Evolutionary conservation across 2,329 filamentous ascomycete genomes (phyloP).

Genomic region (Acrocalymma vagum): DNA sequence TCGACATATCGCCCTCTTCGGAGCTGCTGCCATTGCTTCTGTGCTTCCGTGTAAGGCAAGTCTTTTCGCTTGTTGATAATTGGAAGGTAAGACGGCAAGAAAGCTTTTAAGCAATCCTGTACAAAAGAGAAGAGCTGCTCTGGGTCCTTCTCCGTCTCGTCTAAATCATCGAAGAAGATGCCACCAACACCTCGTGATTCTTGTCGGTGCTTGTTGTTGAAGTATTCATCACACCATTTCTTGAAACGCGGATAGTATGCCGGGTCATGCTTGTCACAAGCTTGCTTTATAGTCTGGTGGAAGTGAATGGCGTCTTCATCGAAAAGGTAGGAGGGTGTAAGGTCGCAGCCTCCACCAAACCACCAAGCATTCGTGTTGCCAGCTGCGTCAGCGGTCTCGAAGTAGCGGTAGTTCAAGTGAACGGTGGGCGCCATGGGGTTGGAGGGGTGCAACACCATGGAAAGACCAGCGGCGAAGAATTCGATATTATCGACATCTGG

Average conservation of each 20-base stretch:
- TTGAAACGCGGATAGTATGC: conserved; percentile 95
- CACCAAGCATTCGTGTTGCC: conserved; percentile 90
- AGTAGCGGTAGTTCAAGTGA: conserved; percentile 98
- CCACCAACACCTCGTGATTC: conserved; percentile 90
- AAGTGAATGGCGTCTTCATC: conserved; percentile 98
- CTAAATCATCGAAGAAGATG: conserved; percentile 98
- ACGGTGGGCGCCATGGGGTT: conserved; percentile 99
- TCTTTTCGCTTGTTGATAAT: conserved; percentile 90
- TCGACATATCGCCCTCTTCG: conserved; percentile 95
- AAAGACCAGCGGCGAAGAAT: conserved; percentile 95
- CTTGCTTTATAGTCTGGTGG: conserved; percentile 90
- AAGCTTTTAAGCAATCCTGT: conserved; percentile 83
- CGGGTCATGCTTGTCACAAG: conserved; percentile 92
- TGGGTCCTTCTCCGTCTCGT: conserved; percentile 83
- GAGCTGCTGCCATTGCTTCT: conserved; percentile 97
- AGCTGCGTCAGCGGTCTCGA: conserved; percentile 89
- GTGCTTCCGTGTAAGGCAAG: conserved; percentile 84
- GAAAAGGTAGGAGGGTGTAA: conserved; percentile 93
- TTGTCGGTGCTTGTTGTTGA: conserved; percentile 88
- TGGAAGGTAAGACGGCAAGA: conserved; percentile 89
- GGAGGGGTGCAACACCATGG: conserved; percentile 88
- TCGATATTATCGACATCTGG: conserved; percentile 81
- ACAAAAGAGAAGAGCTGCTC: conserved; percentile 92
- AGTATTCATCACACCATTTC: conserved; percentile 98
- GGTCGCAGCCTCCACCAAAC: conserved; percentile 95